These are phyloP conservation scores for Yamagishiella unicocca DNA, from an alignment of 139 green algal species.

Conservation along the genomic window DNA sequence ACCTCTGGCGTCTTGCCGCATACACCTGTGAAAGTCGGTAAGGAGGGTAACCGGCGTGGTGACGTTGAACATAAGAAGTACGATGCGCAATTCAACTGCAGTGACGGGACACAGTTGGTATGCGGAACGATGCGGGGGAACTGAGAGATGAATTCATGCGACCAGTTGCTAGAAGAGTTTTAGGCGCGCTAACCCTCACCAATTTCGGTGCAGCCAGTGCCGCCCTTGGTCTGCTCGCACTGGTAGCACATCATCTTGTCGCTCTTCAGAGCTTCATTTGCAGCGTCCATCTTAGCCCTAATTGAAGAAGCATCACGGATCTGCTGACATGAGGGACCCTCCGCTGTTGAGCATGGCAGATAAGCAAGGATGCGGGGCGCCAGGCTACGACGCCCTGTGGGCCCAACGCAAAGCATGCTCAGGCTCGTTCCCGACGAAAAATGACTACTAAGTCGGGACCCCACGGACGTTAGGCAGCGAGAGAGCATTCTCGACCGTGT, in stretches of 20 bases:
- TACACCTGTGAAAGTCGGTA: constrained; percentile 55
- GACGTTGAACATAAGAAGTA: too few species aligned
- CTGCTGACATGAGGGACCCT: constrained; percentile 13
- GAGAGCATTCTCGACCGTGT: constrained; percentile 6
- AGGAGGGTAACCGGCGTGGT: background rate
- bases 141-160: too few species aligned
- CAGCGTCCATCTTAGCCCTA: constrained; percentile 3
- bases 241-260: constrained; percentile 52
- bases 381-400: background rate
- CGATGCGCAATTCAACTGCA: too few species aligned
- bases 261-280: constrained; percentile 9
- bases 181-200: too few species aligned
- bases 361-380: background rate
- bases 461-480: background rate
- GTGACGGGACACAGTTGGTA: too few species aligned
- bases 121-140: too few species aligned
- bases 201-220: constrained; percentile 72
- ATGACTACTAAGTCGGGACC: background rate
- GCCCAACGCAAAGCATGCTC: background rate
- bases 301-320: background rate
- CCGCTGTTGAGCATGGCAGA: background rate
- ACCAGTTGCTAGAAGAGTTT: too few species aligned
- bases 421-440: background rate
- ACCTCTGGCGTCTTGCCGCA: constrained; percentile 82
- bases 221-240: constrained; percentile 77